Percentiles rank a stretch among this genome's conserved stretches.
phyloP scores from a whole-genome alignment of 2,329 filamentous ascomycete genomes.

The Grosmannia serpens region DNA sequence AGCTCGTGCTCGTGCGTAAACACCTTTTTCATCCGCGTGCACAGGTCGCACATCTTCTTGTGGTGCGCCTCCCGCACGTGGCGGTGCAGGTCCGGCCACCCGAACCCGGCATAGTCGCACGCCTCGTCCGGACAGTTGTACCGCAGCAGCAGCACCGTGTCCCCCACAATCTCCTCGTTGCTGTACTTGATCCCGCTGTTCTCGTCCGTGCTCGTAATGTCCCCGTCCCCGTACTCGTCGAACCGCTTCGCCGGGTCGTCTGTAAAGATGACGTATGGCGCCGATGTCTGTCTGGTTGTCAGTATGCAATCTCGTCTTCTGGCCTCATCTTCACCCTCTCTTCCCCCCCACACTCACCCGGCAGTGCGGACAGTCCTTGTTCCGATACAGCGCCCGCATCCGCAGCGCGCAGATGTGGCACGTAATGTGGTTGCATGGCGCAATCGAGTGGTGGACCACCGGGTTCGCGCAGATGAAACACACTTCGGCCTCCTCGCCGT shows the following conservation, averaged over 20 bases:
- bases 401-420: conserved; percentile 93
- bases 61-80: conserved; percentile 76
- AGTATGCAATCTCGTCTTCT: too few species aligned
- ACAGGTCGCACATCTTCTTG: conserved; percentile 86
- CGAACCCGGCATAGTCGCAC: conserved; percentile 70
- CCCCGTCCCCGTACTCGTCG: conserved; percentile 63
- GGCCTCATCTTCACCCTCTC: not conserved
- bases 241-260: conserved; percentile 72
- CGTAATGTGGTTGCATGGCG: conserved; percentile 91
- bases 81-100: conserved; percentile 46
- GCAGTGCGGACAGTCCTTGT: conserved; percentile 92
- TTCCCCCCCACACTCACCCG: conserved; percentile 44
- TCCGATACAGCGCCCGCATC: conserved; percentile 90
- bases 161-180: conserved; percentile 77
- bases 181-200: conserved; percentile 89
- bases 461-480: conserved; percentile 97
- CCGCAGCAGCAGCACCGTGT: conserved; percentile 74
- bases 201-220: conserved; percentile 69
- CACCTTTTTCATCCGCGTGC: conserved; percentile 88
- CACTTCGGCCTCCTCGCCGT: conserved; percentile 53
- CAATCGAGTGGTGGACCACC: conserved; percentile 75
- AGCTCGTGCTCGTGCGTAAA: conserved; percentile 97
- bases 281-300: conserved; percentile 41
- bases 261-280: conserved; percentile 81
- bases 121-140: conserved; percentile 87